These are phyloP conservation scores for Chytridium lagenaria DNA, from an alignment of 371 early-diverging fungal genomes.

Conservation along the genomic window DNA sequence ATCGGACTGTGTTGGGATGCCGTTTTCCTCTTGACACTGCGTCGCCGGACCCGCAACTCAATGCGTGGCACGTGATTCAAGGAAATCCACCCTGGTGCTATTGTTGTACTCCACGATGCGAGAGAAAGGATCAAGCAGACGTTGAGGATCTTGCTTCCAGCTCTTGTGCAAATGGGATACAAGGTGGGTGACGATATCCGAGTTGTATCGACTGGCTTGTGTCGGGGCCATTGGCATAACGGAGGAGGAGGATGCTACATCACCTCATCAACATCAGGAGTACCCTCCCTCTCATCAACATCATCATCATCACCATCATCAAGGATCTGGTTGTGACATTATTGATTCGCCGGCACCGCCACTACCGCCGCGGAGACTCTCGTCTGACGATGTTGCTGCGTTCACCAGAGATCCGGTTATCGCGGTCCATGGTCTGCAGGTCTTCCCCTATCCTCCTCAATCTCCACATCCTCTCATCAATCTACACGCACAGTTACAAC, in stretches of 20 bases:
- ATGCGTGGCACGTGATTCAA: conserved; percentile 35
- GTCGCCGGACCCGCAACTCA: conserved; percentile 27
- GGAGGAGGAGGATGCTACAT: background rate
- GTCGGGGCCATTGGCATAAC: background rate
- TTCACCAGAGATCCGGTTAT: background rate
- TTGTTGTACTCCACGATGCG: conserved; percentile 36
- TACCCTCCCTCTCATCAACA: background rate
- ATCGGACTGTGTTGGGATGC: conserved; percentile 35
- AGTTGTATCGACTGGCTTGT: background rate
- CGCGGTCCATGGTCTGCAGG: no score
- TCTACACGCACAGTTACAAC: no score
- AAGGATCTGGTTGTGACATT: background rate
- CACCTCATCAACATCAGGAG: background rate
- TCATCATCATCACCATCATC: conserved; percentile 1
- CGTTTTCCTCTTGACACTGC: conserved; percentile 38
- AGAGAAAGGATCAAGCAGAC: conserved; percentile 33
- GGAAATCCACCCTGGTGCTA: conserved; percentile 37
- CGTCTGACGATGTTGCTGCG: background rate
- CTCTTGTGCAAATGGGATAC: conserved; percentile 1
- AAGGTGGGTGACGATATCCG: background rate
- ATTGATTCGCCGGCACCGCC: background rate
- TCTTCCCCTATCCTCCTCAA: no score
- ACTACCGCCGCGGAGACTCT: background rate
- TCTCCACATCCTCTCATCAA: no score
- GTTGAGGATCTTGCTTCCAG: conserved; percentile 28